Conservation (phyloP, 371 early-diverging fungal genomes). For the Apophysomyces trapeziformis region DNA sequence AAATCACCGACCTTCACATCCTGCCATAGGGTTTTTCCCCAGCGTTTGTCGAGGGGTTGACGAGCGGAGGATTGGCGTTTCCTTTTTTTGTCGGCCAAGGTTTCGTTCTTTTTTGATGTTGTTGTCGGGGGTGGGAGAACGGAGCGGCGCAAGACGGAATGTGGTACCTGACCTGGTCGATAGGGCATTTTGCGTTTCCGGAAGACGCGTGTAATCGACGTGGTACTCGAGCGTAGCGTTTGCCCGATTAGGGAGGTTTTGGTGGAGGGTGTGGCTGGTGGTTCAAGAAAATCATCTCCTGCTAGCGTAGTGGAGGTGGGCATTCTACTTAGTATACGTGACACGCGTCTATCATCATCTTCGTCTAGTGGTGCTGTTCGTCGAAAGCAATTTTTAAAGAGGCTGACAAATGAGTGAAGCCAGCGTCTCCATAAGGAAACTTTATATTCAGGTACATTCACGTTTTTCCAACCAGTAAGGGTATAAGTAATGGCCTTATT, state of each 20-base stretch:
- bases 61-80: constrained; percentile 19
- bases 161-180: constrained; percentile 56
- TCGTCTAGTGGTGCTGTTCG: constrained; percentile 15
- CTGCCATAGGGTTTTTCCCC: constrained; percentile 74
- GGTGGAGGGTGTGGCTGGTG: constrained; percentile 14
- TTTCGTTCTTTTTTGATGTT: constrained; percentile 5
- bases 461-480: constrained; percentile 61
- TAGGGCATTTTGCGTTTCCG: constrained; percentile 41
- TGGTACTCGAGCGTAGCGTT: constrained; percentile 24
- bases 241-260: constrained; percentile 19
- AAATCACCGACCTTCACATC: constrained; percentile 93
- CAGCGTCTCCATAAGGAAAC: constrained; percentile 39
- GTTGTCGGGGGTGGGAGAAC: neutral
- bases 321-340: neutral
- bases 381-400: constrained; percentile 15
- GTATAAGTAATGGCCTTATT: constrained; percentile 65
- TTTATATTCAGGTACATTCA: constrained; percentile 54
- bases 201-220: constrained; percentile 34
- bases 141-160: constrained; percentile 45
- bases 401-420: constrained; percentile 19
- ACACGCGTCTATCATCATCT: constrained; percentile 10
- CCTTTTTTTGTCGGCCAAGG: constrained; percentile 17
- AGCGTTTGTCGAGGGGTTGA: constrained; percentile 44
- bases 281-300: constrained; percentile 15
- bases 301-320: constrained; percentile 9